Percentiles rank a stretch among this genome's conserved stretches.
Evolutionary conservation across 495 filamentous ascomycete species (phyloP).

Genomic region (Collariella sp.): DNA sequence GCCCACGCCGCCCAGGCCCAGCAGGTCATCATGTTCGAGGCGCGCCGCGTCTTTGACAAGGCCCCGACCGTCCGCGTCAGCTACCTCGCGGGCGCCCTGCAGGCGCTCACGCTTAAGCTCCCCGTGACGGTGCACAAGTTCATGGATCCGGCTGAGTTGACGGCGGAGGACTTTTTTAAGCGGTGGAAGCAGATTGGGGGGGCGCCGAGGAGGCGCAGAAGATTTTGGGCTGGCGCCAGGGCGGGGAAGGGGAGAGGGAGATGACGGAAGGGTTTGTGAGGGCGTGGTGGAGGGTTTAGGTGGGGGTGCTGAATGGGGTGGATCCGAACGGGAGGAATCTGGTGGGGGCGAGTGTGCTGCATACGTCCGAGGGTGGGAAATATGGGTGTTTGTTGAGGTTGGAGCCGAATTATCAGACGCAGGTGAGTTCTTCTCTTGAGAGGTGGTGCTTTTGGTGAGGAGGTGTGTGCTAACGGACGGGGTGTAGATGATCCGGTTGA

Average conservation of each 20-base stretch:
- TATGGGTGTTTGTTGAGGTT: slow-evolving; percentile 86
- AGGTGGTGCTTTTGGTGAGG: not conserved
- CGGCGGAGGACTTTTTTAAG: slow-evolving; percentile 93
- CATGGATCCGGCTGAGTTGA: slow-evolving; percentile 81
- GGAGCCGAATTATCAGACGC: slow-evolving; percentile 88
- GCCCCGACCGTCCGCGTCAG: slow-evolving; percentile 88
- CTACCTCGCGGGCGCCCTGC: slow-evolving; percentile 87
- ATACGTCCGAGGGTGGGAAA: slow-evolving; percentile 77
- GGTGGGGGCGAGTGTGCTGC: slow-evolving; percentile 83
- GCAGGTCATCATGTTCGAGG: slow-evolving; percentile 89
- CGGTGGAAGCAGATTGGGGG: slow-evolving; percentile 97
- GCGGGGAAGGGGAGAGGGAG: slow-evolving; percentile 45
- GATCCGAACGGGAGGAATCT: slow-evolving; percentile 90
- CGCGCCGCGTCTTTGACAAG: slow-evolving; percentile 70
- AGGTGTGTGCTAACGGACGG: not conserved
- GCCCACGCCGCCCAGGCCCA: slow-evolving; percentile 69
- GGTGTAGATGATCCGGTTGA: slow-evolving; percentile 83
- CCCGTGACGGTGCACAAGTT: slow-evolving; percentile 89
- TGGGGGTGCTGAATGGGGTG: slow-evolving; percentile 78
- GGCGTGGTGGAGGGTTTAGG: slow-evolving; percentile 65
- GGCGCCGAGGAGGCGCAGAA: slow-evolving; percentile 75
- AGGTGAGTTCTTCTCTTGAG: slow-evolving; percentile 46
- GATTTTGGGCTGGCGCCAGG: slow-evolving; percentile 55
- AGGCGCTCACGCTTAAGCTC: slow-evolving; percentile 84
- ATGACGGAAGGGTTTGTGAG: slow-evolving; percentile 52